Base-by-base conservation (phyloP, 257 asterid genomes). In the Ajuga chamaepitys region DNA sequence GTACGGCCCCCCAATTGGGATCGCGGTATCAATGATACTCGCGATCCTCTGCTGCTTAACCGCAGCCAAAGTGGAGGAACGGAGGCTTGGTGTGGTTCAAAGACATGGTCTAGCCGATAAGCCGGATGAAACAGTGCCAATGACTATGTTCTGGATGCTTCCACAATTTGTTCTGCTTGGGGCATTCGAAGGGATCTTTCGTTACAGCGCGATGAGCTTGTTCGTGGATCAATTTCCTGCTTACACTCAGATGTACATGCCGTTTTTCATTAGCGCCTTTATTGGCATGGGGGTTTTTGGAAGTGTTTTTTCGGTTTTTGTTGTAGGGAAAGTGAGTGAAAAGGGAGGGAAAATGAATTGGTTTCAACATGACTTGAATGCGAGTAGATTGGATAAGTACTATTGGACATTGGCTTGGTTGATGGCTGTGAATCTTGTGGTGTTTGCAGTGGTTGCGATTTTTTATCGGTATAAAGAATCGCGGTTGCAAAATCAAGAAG, bases 61-160 rank as follows among this genome's bases (percentile, higher is more conserved):
- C 0, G 85, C 88, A 8, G 88, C 88, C 8, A 70, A 54, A 48
- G 86, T 80, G 12, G 95, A 84, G 68, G n/a, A 52, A 4, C 71
- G 67, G 7, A 78, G 86, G 58, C 80, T 81, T 0, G 54, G 69
- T 0, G 66, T 81, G 24, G 83, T 81, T 0, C 58, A 32, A 18
- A 64, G n/a, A 42, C 80, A 78, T 12, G 82, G 74, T 0, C 53
- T 75, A 30, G 75, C 78, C 0, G 83, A 77, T 53, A 77, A 75
- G 70, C 81, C 81, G 0, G 81, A 80, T 0, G 73, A 48, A 32
- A 73, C 26, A 1, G 65, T 75, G 40, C 83, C 80, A 0, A 78
- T 81, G 86, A 72, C 62, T 34, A 70, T 81, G 83, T 78, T 78
- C 50, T 81, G 86, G 86, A 4, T 81, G 69, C 73, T 81, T 6